Conservation (phyloP, 257 asterid species). For the Prunella vulgaris region DNA sequence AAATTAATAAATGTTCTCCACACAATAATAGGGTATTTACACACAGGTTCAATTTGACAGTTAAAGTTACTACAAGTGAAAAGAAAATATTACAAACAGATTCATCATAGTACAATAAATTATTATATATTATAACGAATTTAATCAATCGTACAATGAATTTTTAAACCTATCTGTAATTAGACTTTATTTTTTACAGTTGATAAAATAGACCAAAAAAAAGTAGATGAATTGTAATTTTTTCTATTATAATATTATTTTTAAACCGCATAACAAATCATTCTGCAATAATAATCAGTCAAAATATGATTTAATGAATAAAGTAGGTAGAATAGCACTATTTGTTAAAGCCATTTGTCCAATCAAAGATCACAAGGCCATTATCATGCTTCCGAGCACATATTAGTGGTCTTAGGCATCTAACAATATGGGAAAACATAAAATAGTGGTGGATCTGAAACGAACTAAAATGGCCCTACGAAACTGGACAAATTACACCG, state of each 20-base stretch:
- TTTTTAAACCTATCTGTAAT: too few species aligned
- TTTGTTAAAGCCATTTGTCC: not conserved
- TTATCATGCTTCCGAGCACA: not conserved
- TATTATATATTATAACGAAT: too few species aligned
- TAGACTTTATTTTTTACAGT: too few species aligned
- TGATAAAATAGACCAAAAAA: too few species aligned
- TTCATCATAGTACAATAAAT: too few species aligned
- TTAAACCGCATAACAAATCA: not conserved
- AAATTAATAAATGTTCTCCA: not conserved
- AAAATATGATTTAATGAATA: not conserved
- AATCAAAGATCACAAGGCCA: not conserved
- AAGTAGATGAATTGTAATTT: too few species aligned
- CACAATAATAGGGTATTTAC: too few species aligned
- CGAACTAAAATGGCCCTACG: conserved; percentile 14
- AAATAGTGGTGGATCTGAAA: conserved; percentile 18
- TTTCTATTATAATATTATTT: too few species aligned
- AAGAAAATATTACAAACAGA: too few species aligned
- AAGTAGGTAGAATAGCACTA: not conserved
- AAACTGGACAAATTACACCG: conserved; percentile 20
- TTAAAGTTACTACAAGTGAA: too few species aligned
- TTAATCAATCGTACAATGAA: too few species aligned
- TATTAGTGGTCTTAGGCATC: conserved; percentile 20
- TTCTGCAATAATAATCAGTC: not conserved
- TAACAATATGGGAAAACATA: conserved; percentile 1
- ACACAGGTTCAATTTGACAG: too few species aligned